phyloP scores from a whole-genome alignment of 2,329 filamentous ascomycete species.

The Colletotrichum sp. region DNA sequence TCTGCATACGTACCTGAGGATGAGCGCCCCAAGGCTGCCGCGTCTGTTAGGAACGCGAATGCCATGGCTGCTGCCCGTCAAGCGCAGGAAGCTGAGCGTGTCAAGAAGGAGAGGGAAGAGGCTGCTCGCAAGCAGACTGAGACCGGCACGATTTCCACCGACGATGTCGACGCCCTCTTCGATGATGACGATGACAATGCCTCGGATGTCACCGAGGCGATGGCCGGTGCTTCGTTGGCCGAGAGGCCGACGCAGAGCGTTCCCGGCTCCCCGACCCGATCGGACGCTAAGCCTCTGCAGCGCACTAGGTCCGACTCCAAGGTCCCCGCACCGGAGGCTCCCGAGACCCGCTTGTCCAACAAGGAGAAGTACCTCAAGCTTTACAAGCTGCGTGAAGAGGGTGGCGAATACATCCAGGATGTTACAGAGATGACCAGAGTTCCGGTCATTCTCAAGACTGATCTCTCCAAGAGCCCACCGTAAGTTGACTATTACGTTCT shows the following conservation, averaged over 20 bases:
- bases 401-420: constrained; percentile 96
- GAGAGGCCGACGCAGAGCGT: constrained; percentile 96
- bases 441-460: constrained; percentile 97
- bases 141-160: constrained; percentile 90
- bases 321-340: constrained; percentile 75
- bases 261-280: constrained; percentile 85
- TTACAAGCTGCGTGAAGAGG: constrained; percentile 89
- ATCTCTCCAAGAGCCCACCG: constrained; percentile 98
- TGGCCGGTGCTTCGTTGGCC: constrained; percentile 86
- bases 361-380: constrained; percentile 96
- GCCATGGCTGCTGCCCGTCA: constrained; percentile 79
- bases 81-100: constrained; percentile 81
- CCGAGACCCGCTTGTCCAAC: constrained; percentile 82
- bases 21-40: constrained; percentile 85
- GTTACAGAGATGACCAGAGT: constrained; percentile 97
- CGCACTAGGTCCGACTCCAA: constrained; percentile 95
- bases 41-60: constrained; percentile 75
- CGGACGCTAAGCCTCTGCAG: constrained; percentile 73
- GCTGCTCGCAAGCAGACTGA: constrained; percentile 92
- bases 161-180: constrained; percentile 94
- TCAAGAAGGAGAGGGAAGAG: constrained; percentile 87
- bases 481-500: constrained; percentile 62
- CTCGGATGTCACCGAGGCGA: constrained; percentile 87
- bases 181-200: constrained; percentile 90
- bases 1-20: constrained; percentile 97